Evolutionary conservation across 768 basidiomycete species (phyloP).

Genomic region (Epithele typhae): DNA sequence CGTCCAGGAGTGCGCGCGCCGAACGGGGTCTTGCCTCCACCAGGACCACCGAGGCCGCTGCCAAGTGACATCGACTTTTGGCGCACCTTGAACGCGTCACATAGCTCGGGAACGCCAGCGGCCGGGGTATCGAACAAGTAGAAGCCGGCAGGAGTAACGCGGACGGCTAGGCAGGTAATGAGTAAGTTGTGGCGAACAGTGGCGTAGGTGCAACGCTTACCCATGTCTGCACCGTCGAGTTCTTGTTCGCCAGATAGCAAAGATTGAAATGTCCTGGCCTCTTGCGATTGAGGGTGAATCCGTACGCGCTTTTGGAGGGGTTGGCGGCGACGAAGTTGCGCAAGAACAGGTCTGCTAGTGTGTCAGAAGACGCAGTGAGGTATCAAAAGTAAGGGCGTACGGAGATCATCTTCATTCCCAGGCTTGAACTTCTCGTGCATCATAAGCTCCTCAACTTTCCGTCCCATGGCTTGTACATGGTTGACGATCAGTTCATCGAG

Average conservation of each 20-base stretch:
- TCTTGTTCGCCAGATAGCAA: slow-evolving; percentile 90
- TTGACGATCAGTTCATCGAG: slow-evolving; percentile 96
- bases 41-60: slow-evolving; percentile 34
- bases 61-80: slow-evolving; percentile 66
- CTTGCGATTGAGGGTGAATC: slow-evolving; percentile 86
- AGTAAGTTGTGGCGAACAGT: not conserved
- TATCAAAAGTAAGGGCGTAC: slow-evolving; percentile 45
- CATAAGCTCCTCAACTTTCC: slow-evolving; percentile 92
- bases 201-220: slow-evolving; percentile 39
- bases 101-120: slow-evolving; percentile 87
- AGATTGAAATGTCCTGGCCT: slow-evolving; percentile 91
- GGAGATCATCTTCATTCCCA: slow-evolving; percentile 82
- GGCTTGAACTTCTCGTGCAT: slow-evolving; percentile 93
- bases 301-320: slow-evolving; percentile 92
- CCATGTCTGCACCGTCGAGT: slow-evolving; percentile 88
- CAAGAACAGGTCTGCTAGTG: slow-evolving; percentile 67
- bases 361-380: not conserved
- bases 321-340: slow-evolving; percentile 91
- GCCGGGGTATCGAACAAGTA: slow-evolving; percentile 88
- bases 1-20: slow-evolving; percentile 75
- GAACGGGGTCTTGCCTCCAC: slow-evolving; percentile 79
- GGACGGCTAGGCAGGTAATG: slow-evolving; percentile 62
- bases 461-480: slow-evolving; percentile 91
- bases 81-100: slow-evolving; percentile 94
- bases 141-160: slow-evolving; percentile 85